Evolutionary conservation across 1,284 basidiomycete genomes (phyloP), one percentile per base, ranked within the genome.

Genomic region (Caloboletus firmus): DNA sequence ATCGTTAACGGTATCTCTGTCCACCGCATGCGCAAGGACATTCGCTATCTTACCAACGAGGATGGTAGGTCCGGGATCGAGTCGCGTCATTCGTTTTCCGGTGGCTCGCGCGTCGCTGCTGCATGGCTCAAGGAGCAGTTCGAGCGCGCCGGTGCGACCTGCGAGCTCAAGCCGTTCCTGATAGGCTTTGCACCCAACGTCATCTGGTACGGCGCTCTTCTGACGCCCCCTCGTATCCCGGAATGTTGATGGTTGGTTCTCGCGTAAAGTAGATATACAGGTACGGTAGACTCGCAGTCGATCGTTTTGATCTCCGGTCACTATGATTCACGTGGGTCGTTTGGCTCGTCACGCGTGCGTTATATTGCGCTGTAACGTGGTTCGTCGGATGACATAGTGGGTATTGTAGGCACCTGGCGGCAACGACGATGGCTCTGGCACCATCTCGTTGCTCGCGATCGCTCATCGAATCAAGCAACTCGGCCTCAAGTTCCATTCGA

Each of bases 271-370:
- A 77, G 77, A 42, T 90, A 87, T 62, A 41, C 73, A 7, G 71
- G 82, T 2, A 71, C 74, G 17, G 73, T 34, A 12, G 60, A 65
- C 41, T 7, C 72, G 35, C 71, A 82, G 36, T 83, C 79, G 58
- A 87, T 77, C 35, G 82, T 90, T 26, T 76, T 95, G 45, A 74
- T 94, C 46, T 87, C 87, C 52, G 90, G 84, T 2, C 92, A 94
- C 70, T 93, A 93, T 67, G 92, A 95, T 67, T 90, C 87, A 46
- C 84, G 93, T 32, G 93, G 93, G 12, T 87, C 87, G 2, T 95
- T 93, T 68, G 93, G 93, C n/a, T 68, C 53, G 1, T 28, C 58
- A 18, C 70, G 62, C 20, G 67, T 72, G 49, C 49, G 68, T 49
- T 60, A 13, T 22, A 17, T 41, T 41, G 32, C 20, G 1, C 36